Evolutionary conservation across 768 basidiomycete species (phyloP).

Genomic region (Mycena olivaceomarginata): DNA sequence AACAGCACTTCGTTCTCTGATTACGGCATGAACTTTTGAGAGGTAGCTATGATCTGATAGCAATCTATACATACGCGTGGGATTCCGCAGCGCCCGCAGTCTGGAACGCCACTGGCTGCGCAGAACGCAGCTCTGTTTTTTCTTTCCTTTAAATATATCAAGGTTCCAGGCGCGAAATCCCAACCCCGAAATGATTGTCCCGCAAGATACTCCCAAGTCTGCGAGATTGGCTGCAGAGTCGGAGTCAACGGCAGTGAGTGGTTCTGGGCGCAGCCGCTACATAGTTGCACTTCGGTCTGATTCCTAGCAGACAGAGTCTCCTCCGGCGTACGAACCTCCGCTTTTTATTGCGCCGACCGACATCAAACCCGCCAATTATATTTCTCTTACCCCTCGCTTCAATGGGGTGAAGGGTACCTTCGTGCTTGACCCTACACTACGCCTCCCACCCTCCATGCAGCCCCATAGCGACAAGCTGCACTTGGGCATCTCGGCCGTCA

Average conservation of each 20-base stretch:
- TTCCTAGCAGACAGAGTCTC: neutral
- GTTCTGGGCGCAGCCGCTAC: neutral
- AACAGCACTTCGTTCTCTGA: no score
- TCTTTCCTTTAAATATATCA: neutral
- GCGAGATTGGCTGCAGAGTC: neutral
- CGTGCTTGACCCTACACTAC: slow-evolving; percentile 37
- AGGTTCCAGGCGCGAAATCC: neutral
- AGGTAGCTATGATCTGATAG: no score
- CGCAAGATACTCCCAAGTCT: slow-evolving; percentile 4
- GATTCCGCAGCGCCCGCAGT: neutral
- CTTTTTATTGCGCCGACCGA: neutral
- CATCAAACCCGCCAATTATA: slow-evolving; percentile 30
- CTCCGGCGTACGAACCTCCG: slow-evolving; percentile 26
- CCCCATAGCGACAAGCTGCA: slow-evolving; percentile 9
- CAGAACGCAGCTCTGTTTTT: neutral
- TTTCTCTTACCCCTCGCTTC: slow-evolving; percentile 22
- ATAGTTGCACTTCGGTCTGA: neutral
- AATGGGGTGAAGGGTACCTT: slow-evolving; percentile 39
- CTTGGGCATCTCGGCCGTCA: slow-evolving; percentile 30
- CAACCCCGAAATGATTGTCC: slow-evolving; percentile 11
- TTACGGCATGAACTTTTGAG: no score
- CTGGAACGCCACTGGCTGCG: neutral
- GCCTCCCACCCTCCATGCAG: slow-evolving; percentile 28
- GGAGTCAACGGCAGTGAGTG: slow-evolving; percentile 4
- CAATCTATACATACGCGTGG: neutral